phyloP scores from a whole-genome alignment of 2,329 filamentous ascomycete genomes.

The Xylariaceae sp. region DNA sequence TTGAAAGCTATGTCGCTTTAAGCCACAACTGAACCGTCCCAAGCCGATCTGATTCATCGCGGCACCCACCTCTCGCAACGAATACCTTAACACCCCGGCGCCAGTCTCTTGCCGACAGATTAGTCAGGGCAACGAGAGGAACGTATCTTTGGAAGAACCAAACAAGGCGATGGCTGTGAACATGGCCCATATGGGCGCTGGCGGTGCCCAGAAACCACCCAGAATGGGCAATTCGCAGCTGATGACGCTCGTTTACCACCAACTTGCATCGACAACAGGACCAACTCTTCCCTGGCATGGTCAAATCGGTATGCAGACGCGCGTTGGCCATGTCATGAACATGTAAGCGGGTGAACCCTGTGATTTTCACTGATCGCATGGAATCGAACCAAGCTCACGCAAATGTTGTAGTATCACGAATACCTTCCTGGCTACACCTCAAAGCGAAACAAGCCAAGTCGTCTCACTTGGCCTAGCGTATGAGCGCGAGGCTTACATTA shows the following conservation, averaged over 20 bases:
- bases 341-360: slow-evolving; percentile 29
- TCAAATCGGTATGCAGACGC: slow-evolving; percentile 27
- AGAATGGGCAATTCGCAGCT: slow-evolving; percentile 38
- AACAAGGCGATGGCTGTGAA: slow-evolving; percentile 54
- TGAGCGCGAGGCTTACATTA: slow-evolving; percentile 46
- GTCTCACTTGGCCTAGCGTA: slow-evolving; percentile 41
- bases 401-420: slow-evolving; percentile 44
- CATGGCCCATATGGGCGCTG: slow-evolving; percentile 53
- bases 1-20: too few species aligned
- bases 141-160: too few species aligned
- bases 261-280: slow-evolving; percentile 24
- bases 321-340: slow-evolving; percentile 32
- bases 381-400: slow-evolving; percentile 5
- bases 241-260: slow-evolving; percentile 37
- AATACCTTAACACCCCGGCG: not conserved
- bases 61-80: too few species aligned
- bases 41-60: too few species aligned
- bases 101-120: slow-evolving; percentile 11
- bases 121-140: too few species aligned
- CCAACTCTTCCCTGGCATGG: slow-evolving; percentile 32
- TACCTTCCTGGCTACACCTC: slow-evolving; percentile 43
- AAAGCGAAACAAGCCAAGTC: slow-evolving; percentile 38
- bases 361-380: not conserved
- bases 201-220: slow-evolving; percentile 36
- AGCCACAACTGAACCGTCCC: too few species aligned